Conservation (phyloP, 805 yeast species). For the Barnettozyma salicaria region DNA sequence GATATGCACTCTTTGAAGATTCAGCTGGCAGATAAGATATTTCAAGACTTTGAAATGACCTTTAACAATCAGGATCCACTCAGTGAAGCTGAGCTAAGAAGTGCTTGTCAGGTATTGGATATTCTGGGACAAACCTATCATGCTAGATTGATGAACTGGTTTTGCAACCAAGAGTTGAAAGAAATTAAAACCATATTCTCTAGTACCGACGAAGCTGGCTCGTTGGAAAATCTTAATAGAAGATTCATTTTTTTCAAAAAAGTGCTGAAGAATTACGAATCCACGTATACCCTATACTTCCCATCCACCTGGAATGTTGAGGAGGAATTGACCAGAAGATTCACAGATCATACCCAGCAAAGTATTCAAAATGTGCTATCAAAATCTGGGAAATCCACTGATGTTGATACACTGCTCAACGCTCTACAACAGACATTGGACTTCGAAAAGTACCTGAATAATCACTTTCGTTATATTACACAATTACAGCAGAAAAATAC, state of each 20-base stretch:
- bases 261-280: constrained; percentile 52
- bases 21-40: constrained; percentile 60
- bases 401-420: constrained; percentile 60
- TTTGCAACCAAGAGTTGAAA: constrained; percentile 57
- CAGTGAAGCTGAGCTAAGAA: constrained; percentile 32
- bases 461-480: constrained; percentile 46
- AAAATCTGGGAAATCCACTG: constrained; percentile 36
- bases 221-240: constrained; percentile 77
- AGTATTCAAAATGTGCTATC: constrained; percentile 55
- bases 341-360: constrained; percentile 62
- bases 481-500: constrained; percentile 18
- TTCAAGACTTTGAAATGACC: constrained; percentile 61
- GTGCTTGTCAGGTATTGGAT: constrained; percentile 72
- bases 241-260: constrained; percentile 78
- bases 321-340: constrained; percentile 49
- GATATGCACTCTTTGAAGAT: constrained; percentile 54
- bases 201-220: constrained; percentile 87
- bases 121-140: constrained; percentile 50
- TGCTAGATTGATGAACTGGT: constrained; percentile 65
- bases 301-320: constrained; percentile 71
- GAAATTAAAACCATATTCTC: constrained; percentile 76
- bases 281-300: constrained; percentile 48
- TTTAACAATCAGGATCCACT: constrained; percentile 28
- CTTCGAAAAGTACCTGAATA: constrained; percentile 70
- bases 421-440: constrained; percentile 75